Evolutionary conservation across 192 early-diverging fungal species (phyloP).

Genomic region (Neocallimastix lanati): DNA sequence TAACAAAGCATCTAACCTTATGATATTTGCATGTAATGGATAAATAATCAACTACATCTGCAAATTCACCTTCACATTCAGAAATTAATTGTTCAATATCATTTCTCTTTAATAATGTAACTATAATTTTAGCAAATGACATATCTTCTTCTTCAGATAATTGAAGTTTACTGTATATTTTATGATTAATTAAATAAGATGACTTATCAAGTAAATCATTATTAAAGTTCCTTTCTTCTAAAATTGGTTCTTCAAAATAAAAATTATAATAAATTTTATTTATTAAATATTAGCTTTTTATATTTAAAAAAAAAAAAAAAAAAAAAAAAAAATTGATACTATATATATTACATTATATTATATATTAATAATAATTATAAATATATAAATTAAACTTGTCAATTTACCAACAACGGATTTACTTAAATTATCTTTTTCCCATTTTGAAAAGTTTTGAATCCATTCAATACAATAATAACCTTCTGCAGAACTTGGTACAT

Average conservation of each 20-base stretch:
- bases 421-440: conserved; percentile 2
- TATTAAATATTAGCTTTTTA: conserved; percentile 4
- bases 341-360: not conserved
- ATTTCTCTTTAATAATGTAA: conserved; percentile 12
- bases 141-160: conserved; percentile 44
- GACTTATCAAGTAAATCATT: conserved; percentile 20
- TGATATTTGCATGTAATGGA: not conserved
- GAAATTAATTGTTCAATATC: conserved; percentile 1
- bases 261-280: conserved; percentile 7
- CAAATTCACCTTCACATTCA: conserved; percentile 2
- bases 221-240: not conserved
- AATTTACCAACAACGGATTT: conserved; percentile 1
- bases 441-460: conserved; percentile 8
- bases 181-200: conserved; percentile 66
- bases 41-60: conserved; percentile 18
- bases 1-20: not conserved
- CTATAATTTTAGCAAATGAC: conserved; percentile 32
- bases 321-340: too few relatives aligned
- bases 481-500: conserved; percentile 18
- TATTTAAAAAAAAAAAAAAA: conserved; percentile 6
- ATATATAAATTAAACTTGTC: too few relatives aligned
- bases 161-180: conserved; percentile 55
- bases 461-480: conserved; percentile 13
- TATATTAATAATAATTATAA: conserved; percentile 25
- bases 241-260: conserved; percentile 11